phyloP scores from a whole-genome alignment of 2,329 filamentous ascomycete genomes.

The Talaromyces amestolkiae region DNA sequence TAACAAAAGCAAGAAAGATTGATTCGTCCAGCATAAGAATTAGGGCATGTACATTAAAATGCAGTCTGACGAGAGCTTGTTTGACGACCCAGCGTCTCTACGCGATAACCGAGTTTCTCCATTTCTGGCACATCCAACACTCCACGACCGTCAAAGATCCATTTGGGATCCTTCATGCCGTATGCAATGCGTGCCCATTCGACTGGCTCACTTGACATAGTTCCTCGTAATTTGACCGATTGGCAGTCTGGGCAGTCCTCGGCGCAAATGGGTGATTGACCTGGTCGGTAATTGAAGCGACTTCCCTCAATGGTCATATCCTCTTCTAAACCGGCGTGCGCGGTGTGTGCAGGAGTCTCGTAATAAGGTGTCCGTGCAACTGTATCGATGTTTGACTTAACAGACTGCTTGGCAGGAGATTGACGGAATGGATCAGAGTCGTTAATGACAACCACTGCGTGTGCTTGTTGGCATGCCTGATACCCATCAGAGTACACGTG shows the following conservation, averaged over 20 bases:
- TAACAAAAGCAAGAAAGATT: background rate
- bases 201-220: slow-evolving; percentile 30
- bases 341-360: background rate
- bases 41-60: slow-evolving; percentile 17
- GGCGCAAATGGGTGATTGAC: slow-evolving; percentile 27
- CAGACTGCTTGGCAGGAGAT: slow-evolving; percentile 15
- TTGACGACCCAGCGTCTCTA: slow-evolving; percentile 28
- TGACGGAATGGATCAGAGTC: slow-evolving; percentile 55
- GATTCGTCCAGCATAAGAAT: slow-evolving; percentile 12
- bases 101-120: slow-evolving; percentile 36
- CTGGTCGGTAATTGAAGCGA: slow-evolving; percentile 24
- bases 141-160: slow-evolving; percentile 50
- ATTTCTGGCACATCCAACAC: slow-evolving; percentile 36
- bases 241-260: slow-evolving; percentile 29
- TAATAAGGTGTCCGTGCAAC: background rate
- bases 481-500: slow-evolving; percentile 46
- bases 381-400: background rate
- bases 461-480: slow-evolving; percentile 45
- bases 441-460: slow-evolving; percentile 52
- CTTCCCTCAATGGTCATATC: slow-evolving; percentile 15
- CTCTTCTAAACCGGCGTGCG: background rate
- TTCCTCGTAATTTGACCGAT: slow-evolving; percentile 20
- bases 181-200: slow-evolving; percentile 49
- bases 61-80: slow-evolving; percentile 13
- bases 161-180: slow-evolving; percentile 48